Evolutionary conservation across 2,329 filamentous ascomycete genomes (phyloP), one percentile per base, ranked within the genome.

Genomic region (Westerdykella sp.): DNA sequence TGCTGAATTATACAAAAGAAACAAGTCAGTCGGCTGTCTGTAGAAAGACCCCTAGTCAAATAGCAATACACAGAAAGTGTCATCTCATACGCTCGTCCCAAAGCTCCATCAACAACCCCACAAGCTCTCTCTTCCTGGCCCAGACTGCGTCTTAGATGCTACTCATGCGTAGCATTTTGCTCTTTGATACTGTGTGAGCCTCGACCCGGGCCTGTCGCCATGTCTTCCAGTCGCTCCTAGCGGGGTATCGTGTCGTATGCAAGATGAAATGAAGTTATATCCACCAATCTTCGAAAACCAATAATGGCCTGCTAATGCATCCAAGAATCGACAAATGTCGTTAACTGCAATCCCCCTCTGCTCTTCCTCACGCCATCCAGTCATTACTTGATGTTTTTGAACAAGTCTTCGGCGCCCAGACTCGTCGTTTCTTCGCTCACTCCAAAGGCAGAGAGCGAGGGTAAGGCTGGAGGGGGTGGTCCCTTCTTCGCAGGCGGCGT

Each of bases 381-480:
- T 37, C 6, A 34, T 51, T 52, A 67, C 44, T 65, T 62, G 48
- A 69, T 69, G 54, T 67, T 55, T 47, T 67, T 68, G 53, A 69
- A 69, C 60, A 69, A 56, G 49, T 68, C 65, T 35, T 67, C 65
- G 6, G 56, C 65, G 9, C 58, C 63, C 34, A 67, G 42, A 43
- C 55, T 57, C 12, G 57, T 49, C 34, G 60, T 47, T 34, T 67
- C 63, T 14, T 65, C 60, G 34, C 55, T 61, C 41, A 66, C 58
- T 0, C 62, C 62, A 43, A 69, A 64, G 13, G 60, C 54, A 45
- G 58, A 59, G 42, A 69, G 60, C 41, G 65, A 64, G 9, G 67
- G 67, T 28, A 69, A 51, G 12, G 64, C 63, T 22, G 67, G 67
- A n/a, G 67, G 62, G 16, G 66, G 67, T 16, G 66, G 66, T 4